These are phyloP conservation scores for Kalanchoe fedtschenkoi DNA, from an alignment of 164 flowering plant genomes.

Conservation along the genomic window DNA sequence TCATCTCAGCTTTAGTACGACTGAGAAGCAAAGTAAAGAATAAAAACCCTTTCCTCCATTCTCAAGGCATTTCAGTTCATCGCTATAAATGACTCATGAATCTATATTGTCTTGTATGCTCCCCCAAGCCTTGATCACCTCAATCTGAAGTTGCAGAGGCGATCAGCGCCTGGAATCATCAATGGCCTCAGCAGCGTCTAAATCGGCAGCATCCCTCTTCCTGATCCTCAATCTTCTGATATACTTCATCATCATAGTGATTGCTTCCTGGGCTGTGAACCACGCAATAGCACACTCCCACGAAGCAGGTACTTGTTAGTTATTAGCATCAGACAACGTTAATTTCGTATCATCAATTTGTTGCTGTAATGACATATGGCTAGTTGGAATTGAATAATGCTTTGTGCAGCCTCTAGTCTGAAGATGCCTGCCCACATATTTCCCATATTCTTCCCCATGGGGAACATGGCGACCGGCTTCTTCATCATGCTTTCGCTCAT, in stretches of 20 bases:
- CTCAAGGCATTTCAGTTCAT: background rate
- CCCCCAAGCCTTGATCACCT: background rate
- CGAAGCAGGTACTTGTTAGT: slow-evolving; percentile 50
- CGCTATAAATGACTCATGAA: too few species aligned
- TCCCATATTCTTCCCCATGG: slow-evolving; percentile 67
- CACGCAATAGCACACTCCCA: slow-evolving; percentile 42
- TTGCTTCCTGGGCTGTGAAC: slow-evolving; percentile 69
- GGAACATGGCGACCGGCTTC: slow-evolving; percentile 82
- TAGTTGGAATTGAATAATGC: background rate
- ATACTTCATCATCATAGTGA: slow-evolving; percentile 34
- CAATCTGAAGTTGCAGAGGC: background rate
- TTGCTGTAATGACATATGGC: background rate
- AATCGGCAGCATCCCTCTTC: slow-evolving; percentile 43
- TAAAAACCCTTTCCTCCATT: background rate
- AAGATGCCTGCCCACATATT: slow-evolving; percentile 45
- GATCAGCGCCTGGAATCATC: background rate
- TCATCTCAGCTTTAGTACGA: too few species aligned
- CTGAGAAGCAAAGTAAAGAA: background rate
- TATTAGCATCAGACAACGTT: too few species aligned
- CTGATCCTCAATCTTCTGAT: slow-evolving; percentile 43
- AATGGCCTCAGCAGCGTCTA: slow-evolving; percentile 62
- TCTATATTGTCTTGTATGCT: background rate
- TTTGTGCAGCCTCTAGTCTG: slow-evolving; percentile 35
- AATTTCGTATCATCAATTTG: too few species aligned
- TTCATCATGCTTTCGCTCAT: slow-evolving; percentile 53